Base-by-base conservation (phyloP, 2,329 filamentous ascomycete genomes). In the Ambrosiella beaveri region DNA sequence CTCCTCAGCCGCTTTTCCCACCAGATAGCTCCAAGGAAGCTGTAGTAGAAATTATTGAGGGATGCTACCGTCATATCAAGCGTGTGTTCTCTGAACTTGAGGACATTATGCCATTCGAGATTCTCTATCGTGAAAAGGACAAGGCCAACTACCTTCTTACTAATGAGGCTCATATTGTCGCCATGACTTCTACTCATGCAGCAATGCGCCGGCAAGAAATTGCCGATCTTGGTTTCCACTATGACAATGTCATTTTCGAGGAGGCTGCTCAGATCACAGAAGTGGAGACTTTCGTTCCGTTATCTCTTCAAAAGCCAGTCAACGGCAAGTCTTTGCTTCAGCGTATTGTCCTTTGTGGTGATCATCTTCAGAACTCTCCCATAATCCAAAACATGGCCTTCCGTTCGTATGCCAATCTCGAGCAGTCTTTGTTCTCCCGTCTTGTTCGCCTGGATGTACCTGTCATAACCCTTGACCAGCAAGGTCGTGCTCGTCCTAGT, bases 211-310 rank as follows among this genome's bases (percentile, higher is more conserved):
- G 91, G 62, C 82, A 88, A 62, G 91, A 97, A 65, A 97, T 98
- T 64, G 85, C 88, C 0, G 78, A 80, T 13, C 77, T 97, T n/a
- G 90, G 90, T 13, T 98, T 98, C 71, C 88, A 88, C 64, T 98
- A 98, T 65, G 90, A 97, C 73, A 98, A 95, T 63, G 86, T 98
- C 11, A 78, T 98, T 57, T 96, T 98, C 86, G 93, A 98, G 73
- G 93, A 98, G 75, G 91, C 93, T 4, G 93, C 93, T 11, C 93
- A 98, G 67, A 91, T 98, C 66, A 98, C 91, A 0, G 93, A 98
- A 69, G 86, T 96, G 51, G 93, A 98, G 68, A 95, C 88, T 63
- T 97, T 98, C 71, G 88, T 98, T 62, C 93, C 93, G 0, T 75
- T 95, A 57, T 86, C 90, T n/a, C 77, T 98, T 70, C 94, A 98